Evolutionary conservation across 768 basidiomycete genomes (phyloP).

Genomic region (Hygrophorus russula): DNA sequence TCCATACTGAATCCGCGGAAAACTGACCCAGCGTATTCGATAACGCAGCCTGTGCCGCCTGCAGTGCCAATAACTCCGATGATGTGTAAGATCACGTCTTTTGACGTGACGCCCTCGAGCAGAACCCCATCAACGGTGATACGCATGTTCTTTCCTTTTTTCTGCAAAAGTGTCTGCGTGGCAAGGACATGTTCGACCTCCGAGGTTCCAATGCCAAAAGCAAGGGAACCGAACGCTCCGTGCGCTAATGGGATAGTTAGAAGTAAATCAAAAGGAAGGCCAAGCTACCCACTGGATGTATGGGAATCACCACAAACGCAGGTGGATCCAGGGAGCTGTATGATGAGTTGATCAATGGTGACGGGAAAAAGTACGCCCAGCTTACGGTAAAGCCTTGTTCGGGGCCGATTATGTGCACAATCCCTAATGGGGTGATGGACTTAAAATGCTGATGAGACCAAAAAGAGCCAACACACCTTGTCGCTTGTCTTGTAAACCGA

Average conservation of each 20-base stretch:
- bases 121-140: constrained; percentile 80
- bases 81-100: constrained; percentile 85
- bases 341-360: background rate
- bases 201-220: constrained; percentile 89
- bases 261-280: background rate
- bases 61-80: constrained; percentile 91
- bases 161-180: constrained; percentile 81
- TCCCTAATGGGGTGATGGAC: constrained; percentile 34
- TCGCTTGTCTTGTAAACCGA: constrained; percentile 80
- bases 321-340: constrained; percentile 62
- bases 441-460: constrained; percentile 1
- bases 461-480: constrained; percentile 44
- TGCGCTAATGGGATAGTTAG: constrained; percentile 41
- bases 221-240: constrained; percentile 86
- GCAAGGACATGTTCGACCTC: constrained; percentile 93
- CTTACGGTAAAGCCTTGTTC: constrained; percentile 86
- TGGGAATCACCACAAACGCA: constrained; percentile 92
- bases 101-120: constrained; percentile 73
- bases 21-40: constrained; percentile 86
- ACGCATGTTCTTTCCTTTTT: constrained; percentile 87
- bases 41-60: constrained; percentile 84
- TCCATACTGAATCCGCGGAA: constrained; percentile 84
- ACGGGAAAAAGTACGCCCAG: constrained; percentile 1
- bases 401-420: constrained; percentile 85
- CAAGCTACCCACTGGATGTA: constrained; percentile 63